Evolutionary conservation across 371 early-diverging fungal species (phyloP).

Genomic region (Lichtheimia hyalospora): DNA sequence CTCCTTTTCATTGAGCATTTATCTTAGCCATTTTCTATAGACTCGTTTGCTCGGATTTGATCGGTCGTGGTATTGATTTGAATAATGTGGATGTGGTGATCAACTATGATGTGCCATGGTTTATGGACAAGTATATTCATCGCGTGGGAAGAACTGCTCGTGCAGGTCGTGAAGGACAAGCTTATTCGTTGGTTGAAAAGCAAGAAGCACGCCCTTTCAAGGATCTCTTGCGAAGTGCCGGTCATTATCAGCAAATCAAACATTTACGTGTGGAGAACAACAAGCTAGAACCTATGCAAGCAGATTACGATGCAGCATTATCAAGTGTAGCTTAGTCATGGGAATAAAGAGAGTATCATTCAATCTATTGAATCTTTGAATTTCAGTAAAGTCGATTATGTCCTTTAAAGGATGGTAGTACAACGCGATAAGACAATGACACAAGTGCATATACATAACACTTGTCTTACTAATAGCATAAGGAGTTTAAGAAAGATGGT

Average conservation of each 20-base stretch:
- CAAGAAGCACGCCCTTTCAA: constrained; percentile 79
- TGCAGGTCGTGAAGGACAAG: constrained; percentile 88
- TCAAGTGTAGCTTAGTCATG: constrained; percentile 1
- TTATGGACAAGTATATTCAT: constrained; percentile 93
- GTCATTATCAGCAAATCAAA: constrained; percentile 60
- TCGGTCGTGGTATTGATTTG: constrained; percentile 96
- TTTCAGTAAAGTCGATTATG: no score
- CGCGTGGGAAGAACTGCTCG: constrained; percentile 98
- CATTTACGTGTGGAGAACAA: constrained; percentile 45
- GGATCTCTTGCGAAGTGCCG: constrained; percentile 71
- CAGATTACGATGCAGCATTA: constrained; percentile 7
- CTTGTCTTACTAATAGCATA: no score
- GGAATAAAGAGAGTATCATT: constrained; percentile 3
- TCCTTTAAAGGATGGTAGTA: no score
- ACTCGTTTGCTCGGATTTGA: constrained; percentile 91
- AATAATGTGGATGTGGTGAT: constrained; percentile 83
- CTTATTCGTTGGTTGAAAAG: constrained; percentile 85
- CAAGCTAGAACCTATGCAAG: constrained; percentile 16
- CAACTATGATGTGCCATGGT: constrained; percentile 92
- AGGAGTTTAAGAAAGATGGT: no score
- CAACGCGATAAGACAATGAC: no score
- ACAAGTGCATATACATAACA: no score
- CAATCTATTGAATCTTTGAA: no score
- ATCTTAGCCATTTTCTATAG: constrained; percentile 13
- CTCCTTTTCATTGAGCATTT: not conserved